A percentile compares a stretch with the other conserved stretches of the same genome.
Conservation (phyloP, 305 asterid species). For the Fraxinus xanthoxyloides region DNA sequence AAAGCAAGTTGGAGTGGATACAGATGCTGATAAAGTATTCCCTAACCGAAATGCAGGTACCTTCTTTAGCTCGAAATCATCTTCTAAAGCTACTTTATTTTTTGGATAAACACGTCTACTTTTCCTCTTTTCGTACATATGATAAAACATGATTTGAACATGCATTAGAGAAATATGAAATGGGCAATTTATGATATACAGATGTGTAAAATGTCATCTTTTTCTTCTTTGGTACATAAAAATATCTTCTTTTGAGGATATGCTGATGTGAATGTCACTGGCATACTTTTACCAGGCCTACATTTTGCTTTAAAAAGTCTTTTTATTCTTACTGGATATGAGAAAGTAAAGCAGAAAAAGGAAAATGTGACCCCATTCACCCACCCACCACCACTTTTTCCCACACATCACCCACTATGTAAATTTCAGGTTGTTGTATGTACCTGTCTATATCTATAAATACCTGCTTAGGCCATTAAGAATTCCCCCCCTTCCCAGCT, state of each 20-base stretch:
- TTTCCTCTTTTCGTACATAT: neutral
- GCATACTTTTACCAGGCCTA: neutral
- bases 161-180: neutral
- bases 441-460: constrained; percentile 23
- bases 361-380: constrained; percentile 21
- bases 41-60: constrained; percentile 19
- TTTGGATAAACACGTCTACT: neutral
- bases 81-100: neutral
- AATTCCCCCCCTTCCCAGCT: constrained; percentile 29
- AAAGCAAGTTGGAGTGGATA: constrained; percentile 6
- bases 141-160: neutral
- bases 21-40: constrained; percentile 22
- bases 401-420: constrained; percentile 30
- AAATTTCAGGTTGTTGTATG: constrained; percentile 17
- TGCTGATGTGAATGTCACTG: constrained; percentile 20
- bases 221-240: constrained; percentile 35
- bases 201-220: neutral
- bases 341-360: constrained; percentile 34
- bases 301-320: neutral
- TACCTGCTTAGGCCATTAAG: constrained; percentile 21
- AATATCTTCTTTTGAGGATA: constrained; percentile 24
- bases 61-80: constrained; percentile 16
- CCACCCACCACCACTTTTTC: constrained; percentile 20
- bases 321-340: constrained; percentile 46
- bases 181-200: neutral